Percentiles rank a stretch among this genome's conserved stretches.
These are phyloP conservation scores for Kazachstania africana DNA, from an alignment of 805 yeast species.

Conservation along the genomic window DNA sequence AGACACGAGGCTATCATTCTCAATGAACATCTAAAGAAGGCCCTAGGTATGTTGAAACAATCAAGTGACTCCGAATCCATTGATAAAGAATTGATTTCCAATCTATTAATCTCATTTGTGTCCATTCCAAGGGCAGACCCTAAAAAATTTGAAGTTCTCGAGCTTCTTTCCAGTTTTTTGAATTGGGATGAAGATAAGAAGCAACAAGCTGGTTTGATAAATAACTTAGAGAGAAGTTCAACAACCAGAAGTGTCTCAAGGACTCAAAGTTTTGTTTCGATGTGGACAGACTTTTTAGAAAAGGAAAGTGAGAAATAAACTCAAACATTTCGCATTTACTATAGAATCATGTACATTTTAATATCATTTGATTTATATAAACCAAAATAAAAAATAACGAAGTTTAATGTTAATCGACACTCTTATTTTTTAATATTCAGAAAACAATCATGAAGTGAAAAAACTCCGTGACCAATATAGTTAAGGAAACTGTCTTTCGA, in stretches of 20 bases:
- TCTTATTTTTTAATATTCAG: no score
- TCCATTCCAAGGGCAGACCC: conserved; percentile 87
- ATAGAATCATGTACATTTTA: neutral
- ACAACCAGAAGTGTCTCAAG: conserved; percentile 22
- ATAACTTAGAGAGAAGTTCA: conserved; percentile 2
- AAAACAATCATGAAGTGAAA: no score
- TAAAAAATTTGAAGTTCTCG: conserved; percentile 86
- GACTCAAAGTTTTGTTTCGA: conserved; percentile 49
- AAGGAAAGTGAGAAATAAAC: conserved; percentile 42
- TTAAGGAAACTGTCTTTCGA: no score
- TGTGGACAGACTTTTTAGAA: conserved; percentile 74
- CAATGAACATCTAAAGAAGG: conserved; percentile 93
- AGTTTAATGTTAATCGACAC: no score
- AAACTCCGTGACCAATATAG: no score
- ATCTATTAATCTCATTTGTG: conserved; percentile 72
- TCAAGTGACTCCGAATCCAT: conserved; percentile 66
- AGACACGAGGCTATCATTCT: conserved; percentile 89
- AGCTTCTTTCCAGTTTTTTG: conserved; percentile 67
- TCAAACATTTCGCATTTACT: neutral
- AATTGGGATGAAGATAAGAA: conserved; percentile 81
- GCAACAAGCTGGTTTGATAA: conserved; percentile 59
- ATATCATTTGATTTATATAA: no score
- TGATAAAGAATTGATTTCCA: conserved; percentile 81
- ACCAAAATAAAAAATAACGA: no score
- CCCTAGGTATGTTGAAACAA: conserved; percentile 70